Conservation (phyloP, 345 rosid species). For the Gossypium mustelinum region DNA sequence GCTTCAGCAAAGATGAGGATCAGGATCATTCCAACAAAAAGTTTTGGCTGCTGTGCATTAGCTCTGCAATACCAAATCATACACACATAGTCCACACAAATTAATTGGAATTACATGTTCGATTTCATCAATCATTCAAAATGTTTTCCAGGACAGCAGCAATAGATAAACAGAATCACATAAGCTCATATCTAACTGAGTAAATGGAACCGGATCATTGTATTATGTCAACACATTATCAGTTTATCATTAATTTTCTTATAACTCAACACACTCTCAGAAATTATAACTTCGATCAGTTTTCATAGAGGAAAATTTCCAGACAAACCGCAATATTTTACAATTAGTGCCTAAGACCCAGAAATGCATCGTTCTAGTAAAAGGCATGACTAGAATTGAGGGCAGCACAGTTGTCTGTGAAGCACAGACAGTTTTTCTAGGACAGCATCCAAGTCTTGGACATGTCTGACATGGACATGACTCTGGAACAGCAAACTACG, state of each 20-base stretch:
- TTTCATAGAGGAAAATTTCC: not conserved
- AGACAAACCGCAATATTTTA: too few relatives aligned
- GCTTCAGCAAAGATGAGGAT: constrained; percentile 93
- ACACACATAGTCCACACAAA: not conserved
- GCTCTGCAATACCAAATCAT: constrained; percentile 43
- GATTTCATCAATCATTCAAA: not conserved
- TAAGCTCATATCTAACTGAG: not conserved
- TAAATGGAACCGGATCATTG: not conserved
- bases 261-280: not conserved
- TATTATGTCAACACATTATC: not conserved
- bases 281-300: not conserved
- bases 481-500: too few relatives aligned
- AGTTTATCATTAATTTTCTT: not conserved
- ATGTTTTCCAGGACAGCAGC: not conserved
- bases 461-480: too few relatives aligned
- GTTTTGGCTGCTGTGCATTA: constrained; percentile 91
- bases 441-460: too few relatives aligned
- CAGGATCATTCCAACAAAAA: constrained; percentile 88
- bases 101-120: not conserved
- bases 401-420: too few relatives aligned
- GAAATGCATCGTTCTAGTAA: too few relatives aligned
- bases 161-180: not conserved
- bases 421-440: too few relatives aligned
- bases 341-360: too few relatives aligned
- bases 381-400: too few relatives aligned